Conservation (phyloP, 2,329 filamentous ascomycete species). For the Dryadomyces quercivorus region DNA sequence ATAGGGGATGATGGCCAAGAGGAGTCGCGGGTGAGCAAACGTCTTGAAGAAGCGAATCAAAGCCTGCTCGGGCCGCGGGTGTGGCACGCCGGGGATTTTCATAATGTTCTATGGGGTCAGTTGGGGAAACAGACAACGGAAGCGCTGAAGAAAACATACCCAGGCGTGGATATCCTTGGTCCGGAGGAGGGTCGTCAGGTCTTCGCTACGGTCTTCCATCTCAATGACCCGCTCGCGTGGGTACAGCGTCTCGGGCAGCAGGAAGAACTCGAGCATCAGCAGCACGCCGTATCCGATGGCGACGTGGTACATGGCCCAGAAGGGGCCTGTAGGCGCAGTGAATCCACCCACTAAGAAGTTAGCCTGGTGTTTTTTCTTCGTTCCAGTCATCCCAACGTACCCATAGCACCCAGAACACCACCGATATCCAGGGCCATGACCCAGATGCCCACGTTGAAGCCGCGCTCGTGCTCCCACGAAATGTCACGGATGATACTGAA, state of each 20-base stretch:
- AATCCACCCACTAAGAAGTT: not conserved
- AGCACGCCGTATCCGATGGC: conserved; percentile 2
- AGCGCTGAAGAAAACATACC: conserved; percentile 27
- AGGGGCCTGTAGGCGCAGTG: not conserved
- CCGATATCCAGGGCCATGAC: conserved; percentile 1
- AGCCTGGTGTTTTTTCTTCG: too few relatives aligned
- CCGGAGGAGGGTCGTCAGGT: not conserved
- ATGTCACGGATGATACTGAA: conserved; percentile 3
- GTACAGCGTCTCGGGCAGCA: conserved; percentile 1
- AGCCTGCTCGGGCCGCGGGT: not conserved
- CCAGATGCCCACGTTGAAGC: conserved; percentile 2
- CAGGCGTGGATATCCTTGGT: conserved; percentile 11
- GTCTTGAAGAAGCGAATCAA: conserved; percentile 1
- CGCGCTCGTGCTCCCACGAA: conserved; percentile 3
- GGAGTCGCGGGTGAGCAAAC: conserved; percentile 33
- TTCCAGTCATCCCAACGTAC: not conserved
- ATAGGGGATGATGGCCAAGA: conserved; percentile 36
- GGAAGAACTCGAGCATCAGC: not conserved
- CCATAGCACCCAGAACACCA: not conserved
- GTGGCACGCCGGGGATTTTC: not conserved
- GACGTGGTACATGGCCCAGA: conserved; percentile 3
- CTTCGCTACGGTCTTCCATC: not conserved
- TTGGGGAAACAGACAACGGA: not conserved
- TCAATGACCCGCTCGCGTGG: not conserved
- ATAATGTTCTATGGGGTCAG: not conserved